Evolutionary conservation across 805 yeast genomes (phyloP).

Genomic region (Diddensiella santjacobensis): DNA sequence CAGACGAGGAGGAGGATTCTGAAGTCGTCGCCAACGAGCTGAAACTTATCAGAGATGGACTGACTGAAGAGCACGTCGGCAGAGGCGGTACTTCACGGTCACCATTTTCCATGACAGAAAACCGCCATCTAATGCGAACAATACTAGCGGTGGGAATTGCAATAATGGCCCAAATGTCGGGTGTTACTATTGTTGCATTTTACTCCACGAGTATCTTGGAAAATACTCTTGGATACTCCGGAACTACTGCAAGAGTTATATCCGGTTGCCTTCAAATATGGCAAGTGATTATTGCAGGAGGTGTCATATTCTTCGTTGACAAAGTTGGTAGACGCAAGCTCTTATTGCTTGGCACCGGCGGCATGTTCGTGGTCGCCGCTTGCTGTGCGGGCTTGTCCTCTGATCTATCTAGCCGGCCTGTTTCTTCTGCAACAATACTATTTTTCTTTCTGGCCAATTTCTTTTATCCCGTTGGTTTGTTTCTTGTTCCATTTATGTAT

Average conservation of each 20-base stretch:
- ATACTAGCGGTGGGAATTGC: constrained; percentile 4
- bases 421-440: constrained; percentile 6
- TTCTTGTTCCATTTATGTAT: too few species aligned
- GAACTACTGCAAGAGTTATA: constrained; percentile 2
- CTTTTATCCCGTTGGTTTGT: constrained; percentile 23
- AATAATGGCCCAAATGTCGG: constrained; percentile 11
- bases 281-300: constrained; percentile 5
- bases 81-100: constrained; percentile 18
- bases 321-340: constrained; percentile 59
- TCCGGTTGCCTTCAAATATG: constrained; percentile 7
- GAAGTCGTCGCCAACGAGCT: constrained; percentile 12
- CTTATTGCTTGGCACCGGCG: constrained; percentile 45
- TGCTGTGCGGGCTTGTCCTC: background rate
- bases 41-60: constrained; percentile 5
- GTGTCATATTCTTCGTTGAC: constrained; percentile 7
- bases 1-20: constrained; percentile 8
- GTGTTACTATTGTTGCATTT: constrained; percentile 8
- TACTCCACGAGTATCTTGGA: constrained; percentile 7
- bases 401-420: constrained; percentile 1
- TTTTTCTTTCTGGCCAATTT: constrained; percentile 41
- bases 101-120: constrained; percentile 25
- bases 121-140: constrained; percentile 2
- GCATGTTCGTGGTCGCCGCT: constrained; percentile 38
- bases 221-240: constrained; percentile 2
- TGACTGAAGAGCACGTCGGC: constrained; percentile 5